phyloP scores from a whole-genome alignment of 2,329 filamentous ascomycete genomes.

The Penicillium sp. region DNA sequence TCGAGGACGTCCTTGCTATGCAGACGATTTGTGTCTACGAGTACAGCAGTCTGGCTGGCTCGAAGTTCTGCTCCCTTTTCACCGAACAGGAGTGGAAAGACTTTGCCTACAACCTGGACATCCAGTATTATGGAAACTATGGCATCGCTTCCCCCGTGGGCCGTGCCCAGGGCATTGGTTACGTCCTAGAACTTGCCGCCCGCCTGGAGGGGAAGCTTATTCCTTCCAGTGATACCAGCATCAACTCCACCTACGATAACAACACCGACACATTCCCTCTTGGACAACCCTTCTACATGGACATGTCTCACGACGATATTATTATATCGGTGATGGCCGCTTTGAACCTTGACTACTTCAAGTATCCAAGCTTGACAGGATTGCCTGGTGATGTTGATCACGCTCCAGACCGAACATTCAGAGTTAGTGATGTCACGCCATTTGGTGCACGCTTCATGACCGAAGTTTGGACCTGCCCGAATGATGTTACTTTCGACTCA shows the following conservation, averaged over 20 bases:
- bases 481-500: constrained; percentile 24
- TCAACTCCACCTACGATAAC: constrained; percentile 53
- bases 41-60: constrained; percentile 50
- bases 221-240: constrained; percentile 50
- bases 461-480: constrained; percentile 56
- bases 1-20: constrained; percentile 54
- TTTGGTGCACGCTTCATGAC: constrained; percentile 58
- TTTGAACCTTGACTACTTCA: constrained; percentile 57
- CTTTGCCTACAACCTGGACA: constrained; percentile 56
- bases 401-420: constrained; percentile 51
- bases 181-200: constrained; percentile 54
- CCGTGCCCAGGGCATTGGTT: constrained; percentile 56
- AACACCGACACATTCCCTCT: constrained; percentile 51
- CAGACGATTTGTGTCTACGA: constrained; percentile 59
- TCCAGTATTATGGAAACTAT: constrained; percentile 52
- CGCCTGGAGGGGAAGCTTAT: constrained; percentile 52
- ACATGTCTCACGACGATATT: constrained; percentile 57
- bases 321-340: constrained; percentile 53
- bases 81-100: constrained; percentile 57
- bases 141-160: constrained; percentile 52
- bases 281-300: constrained; percentile 51
- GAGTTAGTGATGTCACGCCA: constrained; percentile 54
- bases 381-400: constrained; percentile 30
- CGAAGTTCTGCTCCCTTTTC: constrained; percentile 56
- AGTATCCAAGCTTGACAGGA: constrained; percentile 25